Percentiles rank a stretch among this genome's conserved stretches.
phyloP scores from a whole-genome alignment of 1,284 basidiomycete species.

The Chalciporus sp. region DNA sequence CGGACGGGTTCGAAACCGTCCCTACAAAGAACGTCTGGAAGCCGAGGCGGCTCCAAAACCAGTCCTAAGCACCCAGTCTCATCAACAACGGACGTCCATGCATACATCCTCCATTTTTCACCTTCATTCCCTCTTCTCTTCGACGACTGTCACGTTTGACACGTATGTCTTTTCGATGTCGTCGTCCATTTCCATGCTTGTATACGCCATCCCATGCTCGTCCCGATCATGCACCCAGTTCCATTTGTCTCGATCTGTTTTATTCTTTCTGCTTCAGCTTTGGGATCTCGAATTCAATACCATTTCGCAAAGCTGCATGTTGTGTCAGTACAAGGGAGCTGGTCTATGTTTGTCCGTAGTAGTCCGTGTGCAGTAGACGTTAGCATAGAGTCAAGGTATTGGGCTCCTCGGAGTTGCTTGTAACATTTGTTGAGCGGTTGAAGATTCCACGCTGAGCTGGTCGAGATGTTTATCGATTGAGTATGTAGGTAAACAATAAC shows the following conservation, averaged over 20 bases:
- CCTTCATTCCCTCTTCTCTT: neutral
- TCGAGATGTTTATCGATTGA: no score
- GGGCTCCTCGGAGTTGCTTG: constrained; percentile 18
- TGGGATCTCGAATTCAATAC: constrained; percentile 11
- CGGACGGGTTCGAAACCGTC: constrained; percentile 75
- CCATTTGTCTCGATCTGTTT: neutral
- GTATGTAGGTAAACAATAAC: no score
- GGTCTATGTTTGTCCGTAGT: constrained; percentile 8
- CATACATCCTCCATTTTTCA: neutral
- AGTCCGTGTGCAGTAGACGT: constrained; percentile 9
- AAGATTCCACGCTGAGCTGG: neutral
- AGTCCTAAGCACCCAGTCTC: constrained; percentile 4
- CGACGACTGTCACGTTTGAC: neutral
- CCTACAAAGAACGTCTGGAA: constrained; percentile 48
- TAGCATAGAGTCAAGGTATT: constrained; percentile 1
- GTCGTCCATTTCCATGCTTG: neutral
- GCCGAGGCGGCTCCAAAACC: constrained; percentile 33
- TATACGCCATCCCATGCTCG: neutral
- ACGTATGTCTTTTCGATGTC: neutral
- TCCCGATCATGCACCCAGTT: constrained; percentile 8
- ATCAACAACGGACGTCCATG: neutral
- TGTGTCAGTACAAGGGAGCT: constrained; percentile 17
- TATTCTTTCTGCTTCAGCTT: neutral
- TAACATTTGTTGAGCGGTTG: constrained; percentile 15
- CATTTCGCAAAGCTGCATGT: constrained; percentile 3